Evolutionary conservation across 2,329 filamentous ascomycete species (phyloP), one percentile per base, ranked within the genome.

Genomic region (Sporothrix euskadiensis): DNA sequence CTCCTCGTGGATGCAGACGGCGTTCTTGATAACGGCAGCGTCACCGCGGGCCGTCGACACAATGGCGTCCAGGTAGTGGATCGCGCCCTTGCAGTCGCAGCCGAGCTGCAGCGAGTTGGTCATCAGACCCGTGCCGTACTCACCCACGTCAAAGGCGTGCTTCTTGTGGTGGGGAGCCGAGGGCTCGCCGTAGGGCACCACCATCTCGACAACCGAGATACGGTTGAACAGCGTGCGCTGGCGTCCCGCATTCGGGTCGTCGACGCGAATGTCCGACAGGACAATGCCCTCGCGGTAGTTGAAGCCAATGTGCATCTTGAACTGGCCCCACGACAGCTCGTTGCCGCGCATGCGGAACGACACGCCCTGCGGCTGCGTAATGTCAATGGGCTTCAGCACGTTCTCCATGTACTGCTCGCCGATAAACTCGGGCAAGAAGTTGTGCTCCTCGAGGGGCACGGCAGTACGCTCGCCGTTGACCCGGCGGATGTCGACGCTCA

Each of bases 1-100:
- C 83, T 98, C 94, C 81, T 98, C 94, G 82, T 98, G 94, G 76
- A 98, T 94, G 81, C 94, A 98, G 77, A 98, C 92, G 52, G 94
- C 94, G 79, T 97, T 97, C 85, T 97, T 95, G 84, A 97, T 94
- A 0, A 90, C 92, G 4, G 90, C 89, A 39, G 92, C 85, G n/a
- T 88, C 87, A 32, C 94, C 94, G 4, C 89, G 88, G 16, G 89
- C 87, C 74, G 94, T 94, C 56, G 94, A 92, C 80, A 97, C 96
- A 12, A 91, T 88, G 2, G 93, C 94, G 78, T 97, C 93, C 81
- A 98, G 90, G 81, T 98, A 98, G 81, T 96, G 92, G 78, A 98
- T 97, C 0, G 90, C 89, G 16, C 93, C 94, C 82, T 97, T 96
- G 87, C 94, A 97, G 82, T 95, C 92, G 78, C 92, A 94, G 32